phyloP scores from a whole-genome alignment of 1,284 basidiomycete species.

The Ustilago lituana region DNA sequence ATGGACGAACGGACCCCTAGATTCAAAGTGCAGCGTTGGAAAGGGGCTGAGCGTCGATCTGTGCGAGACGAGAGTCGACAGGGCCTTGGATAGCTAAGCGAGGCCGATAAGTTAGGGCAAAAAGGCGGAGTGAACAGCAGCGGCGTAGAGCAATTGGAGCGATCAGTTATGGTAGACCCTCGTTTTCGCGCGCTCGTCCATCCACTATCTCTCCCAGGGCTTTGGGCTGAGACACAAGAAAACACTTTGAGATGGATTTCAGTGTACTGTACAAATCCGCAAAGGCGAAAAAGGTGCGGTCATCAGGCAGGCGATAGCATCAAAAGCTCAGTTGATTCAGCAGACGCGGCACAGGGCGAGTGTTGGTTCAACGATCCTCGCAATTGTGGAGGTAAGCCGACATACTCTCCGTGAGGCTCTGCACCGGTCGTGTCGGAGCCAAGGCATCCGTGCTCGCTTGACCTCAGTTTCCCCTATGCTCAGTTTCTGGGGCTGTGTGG shows the following conservation, averaged over 20 bases:
- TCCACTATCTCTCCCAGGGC: neutral
- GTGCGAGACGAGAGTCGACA: constrained; percentile 12
- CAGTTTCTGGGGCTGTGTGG: neutral
- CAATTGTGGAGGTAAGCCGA: constrained; percentile 19
- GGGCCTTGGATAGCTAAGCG: constrained; percentile 6
- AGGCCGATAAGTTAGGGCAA: constrained; percentile 5
- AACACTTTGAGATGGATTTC: neutral
- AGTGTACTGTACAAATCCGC: constrained; percentile 18
- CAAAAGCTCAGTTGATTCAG: too few relatives aligned
- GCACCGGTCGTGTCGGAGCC: constrained; percentile 12
- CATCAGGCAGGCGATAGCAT: constrained; percentile 20
- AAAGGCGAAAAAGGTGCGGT: constrained; percentile 22
- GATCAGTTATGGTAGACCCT: constrained; percentile 10
- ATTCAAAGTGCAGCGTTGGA: neutral
- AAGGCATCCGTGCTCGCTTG: constrained; percentile 22
- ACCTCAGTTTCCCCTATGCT: neutral
- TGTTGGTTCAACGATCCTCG: neutral
- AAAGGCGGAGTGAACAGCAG: too few relatives aligned
- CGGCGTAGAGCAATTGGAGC: too few relatives aligned
- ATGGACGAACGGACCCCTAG: neutral
- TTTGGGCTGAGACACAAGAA: too few relatives aligned
- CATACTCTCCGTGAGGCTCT: neutral
- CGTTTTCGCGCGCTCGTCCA: constrained; percentile 10
- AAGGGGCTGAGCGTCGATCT: constrained; percentile 28
- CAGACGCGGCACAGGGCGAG: neutral